Conservation (phyloP, 106 monocot species). For the Dendrobium chrysotoxum region DNA sequence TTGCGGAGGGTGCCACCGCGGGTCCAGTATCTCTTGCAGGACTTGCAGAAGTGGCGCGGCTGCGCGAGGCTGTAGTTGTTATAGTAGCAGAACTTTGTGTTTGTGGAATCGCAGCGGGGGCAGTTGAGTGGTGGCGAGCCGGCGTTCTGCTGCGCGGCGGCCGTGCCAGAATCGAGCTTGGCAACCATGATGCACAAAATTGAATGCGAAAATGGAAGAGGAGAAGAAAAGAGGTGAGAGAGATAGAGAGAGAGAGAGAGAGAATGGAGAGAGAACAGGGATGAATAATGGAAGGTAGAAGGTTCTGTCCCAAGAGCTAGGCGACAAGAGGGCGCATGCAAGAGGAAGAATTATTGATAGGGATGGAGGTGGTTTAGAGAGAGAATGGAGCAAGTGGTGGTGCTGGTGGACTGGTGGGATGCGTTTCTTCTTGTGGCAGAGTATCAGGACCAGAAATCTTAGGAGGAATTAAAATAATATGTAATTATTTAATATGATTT, state of each 20-base stretch:
- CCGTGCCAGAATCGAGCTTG: background rate
- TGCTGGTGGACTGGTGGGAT: background rate
- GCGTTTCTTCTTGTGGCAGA: no score
- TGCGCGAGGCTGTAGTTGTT: slow-evolving; percentile 65
- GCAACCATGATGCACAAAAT: background rate
- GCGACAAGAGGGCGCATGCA: slow-evolving; percentile 11
- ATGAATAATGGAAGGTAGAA: background rate
- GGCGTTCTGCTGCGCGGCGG: background rate
- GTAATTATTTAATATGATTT: no score
- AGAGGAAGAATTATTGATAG: slow-evolving; percentile 2
- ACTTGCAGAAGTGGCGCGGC: slow-evolving; percentile 54
- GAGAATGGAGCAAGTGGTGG: background rate
- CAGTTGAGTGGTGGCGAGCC: background rate
- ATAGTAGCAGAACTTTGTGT: slow-evolving; percentile 78
- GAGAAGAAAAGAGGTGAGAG: no score
- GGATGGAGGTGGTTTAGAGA: background rate
- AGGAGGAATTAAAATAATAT: no score
- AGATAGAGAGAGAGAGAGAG: background rate
- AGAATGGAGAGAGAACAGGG: background rate
- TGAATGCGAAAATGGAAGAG: background rate
- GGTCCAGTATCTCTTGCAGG: slow-evolving; percentile 54
- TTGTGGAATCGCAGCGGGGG: slow-evolving; percentile 11
- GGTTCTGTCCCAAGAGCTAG: slow-evolving; percentile 6
- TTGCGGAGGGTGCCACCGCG: slow-evolving; percentile 53
- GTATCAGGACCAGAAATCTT: no score